A percentile compares a stretch with the other conserved stretches of the same genome.
These are phyloP conservation scores for Hymenochaete sp. DNA, from an alignment of 1,284 basidiomycete species.

Conservation along the genomic window DNA sequence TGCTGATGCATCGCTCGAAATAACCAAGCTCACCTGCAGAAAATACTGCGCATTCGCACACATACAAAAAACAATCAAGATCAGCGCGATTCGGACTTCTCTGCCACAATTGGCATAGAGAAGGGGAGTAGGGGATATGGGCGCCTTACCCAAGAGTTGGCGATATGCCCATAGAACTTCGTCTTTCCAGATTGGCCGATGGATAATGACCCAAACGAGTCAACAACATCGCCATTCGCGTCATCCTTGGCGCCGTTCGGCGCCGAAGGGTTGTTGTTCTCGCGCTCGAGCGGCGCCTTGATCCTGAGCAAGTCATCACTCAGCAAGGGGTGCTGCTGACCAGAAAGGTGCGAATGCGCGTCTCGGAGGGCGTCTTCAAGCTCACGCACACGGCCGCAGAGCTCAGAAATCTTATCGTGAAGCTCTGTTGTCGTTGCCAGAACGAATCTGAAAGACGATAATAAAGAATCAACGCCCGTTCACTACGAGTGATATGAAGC, in stretches of 20 bases:
- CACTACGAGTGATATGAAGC: too few species aligned
- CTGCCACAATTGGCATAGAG: too few species aligned
- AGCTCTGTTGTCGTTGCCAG: constrained; percentile 74
- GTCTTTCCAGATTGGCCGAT: constrained; percentile 60
- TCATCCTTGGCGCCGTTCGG: constrained; percentile 46
- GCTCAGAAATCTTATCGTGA: constrained; percentile 71
- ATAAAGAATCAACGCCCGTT: too few species aligned
- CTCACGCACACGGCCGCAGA: constrained; percentile 63
- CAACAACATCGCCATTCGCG: constrained; percentile 57
- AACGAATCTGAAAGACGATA: constrained; percentile 46
- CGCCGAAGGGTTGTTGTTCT: constrained; percentile 28
- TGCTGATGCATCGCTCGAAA: constrained; percentile 1
- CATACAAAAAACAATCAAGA: constrained; percentile 8
- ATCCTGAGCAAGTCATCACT: constrained; percentile 60
- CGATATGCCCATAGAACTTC: constrained; percentile 66
- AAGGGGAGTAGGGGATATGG: neutral
- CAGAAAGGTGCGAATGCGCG: constrained; percentile 49
- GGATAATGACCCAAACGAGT: constrained; percentile 68
- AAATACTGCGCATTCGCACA: constrained; percentile 45
- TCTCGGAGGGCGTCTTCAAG: constrained; percentile 64
- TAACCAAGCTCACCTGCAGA: constrained; percentile 43
- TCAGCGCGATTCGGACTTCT: constrained; percentile 6
- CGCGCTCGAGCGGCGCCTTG: constrained; percentile 65
- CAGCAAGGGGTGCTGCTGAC: constrained; percentile 58
- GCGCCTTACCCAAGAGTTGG: constrained; percentile 62